Percentiles rank a stretch among this genome's conserved stretches.
Evolutionary conservation across 2,329 filamentous ascomycete genomes (phyloP).

Genomic region (Alternaria infectoria): DNA sequence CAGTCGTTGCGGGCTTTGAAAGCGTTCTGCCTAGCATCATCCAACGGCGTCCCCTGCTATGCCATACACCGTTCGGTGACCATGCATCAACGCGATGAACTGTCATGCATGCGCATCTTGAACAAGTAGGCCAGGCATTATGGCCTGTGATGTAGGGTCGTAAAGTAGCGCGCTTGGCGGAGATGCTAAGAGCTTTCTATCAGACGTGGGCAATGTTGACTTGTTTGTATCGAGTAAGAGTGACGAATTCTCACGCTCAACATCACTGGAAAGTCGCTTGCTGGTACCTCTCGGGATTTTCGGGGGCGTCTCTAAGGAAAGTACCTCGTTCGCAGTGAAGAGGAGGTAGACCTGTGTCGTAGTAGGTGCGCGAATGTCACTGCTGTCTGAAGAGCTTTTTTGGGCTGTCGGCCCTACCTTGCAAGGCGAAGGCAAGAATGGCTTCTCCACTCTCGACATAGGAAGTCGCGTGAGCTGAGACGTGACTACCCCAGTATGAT

Average conservation of each 20-base stretch:
- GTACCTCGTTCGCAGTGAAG: not conserved
- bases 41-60: not conserved
- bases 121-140: not conserved
- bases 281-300: rapidly evolving
- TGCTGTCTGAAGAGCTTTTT: not conserved
- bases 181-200: not conserved
- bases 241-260: not conserved
- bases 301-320: not conserved
- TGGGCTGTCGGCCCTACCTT: not conserved
- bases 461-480: not conserved
- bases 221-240: not conserved
- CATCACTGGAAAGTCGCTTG: not conserved
- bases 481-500: not conserved
- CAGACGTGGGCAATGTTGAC: not conserved
- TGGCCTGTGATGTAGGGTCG: not conserved
- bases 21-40: not conserved
- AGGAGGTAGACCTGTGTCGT: not conserved
- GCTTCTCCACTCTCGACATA: not conserved
- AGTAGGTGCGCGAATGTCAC: rapidly evolving
- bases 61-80: not conserved
- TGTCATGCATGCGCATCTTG: not conserved
- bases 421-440: not conserved
- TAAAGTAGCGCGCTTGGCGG: not conserved
- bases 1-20: not conserved
- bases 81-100: not conserved